Evolutionary conservation across 1,139 yeast genomes (phyloP), one percentile per base, ranked within the genome.

Genomic region (Insectozyma bohioensis): DNA sequence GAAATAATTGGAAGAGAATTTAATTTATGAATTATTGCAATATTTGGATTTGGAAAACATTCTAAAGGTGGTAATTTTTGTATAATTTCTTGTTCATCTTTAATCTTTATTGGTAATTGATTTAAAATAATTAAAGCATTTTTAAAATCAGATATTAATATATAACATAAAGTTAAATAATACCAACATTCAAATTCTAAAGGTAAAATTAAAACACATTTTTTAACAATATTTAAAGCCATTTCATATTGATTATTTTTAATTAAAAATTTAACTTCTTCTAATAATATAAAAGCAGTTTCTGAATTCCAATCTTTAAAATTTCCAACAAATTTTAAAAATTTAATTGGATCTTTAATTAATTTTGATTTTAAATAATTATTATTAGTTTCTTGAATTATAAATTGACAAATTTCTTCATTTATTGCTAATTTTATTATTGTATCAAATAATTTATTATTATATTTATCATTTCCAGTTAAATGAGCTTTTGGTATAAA

Each of bases 111-210:
- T 1, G 74, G 73, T 5, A 66, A 46, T 9, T 63, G 49, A 42
- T 68, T 68, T 31, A 68, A 48, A 9, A 64, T 54, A 8, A 52
- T 39, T 12, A 68, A 44, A 1, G 73, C 73, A 26, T 46, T 48
- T 24, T 47, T 48, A 39, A 48, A 58, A 32, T 67, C 54, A n/a
- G 52, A 51, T 2, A 37, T 42, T 28, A 67, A 43, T 10, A 65
- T 47, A 38, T 67, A 63, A 38, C 67, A 55, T 21, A 67, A 47
- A 3, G 64, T 52, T 22, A 68, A 49, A 24, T 51, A 47, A 42
- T 52, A 60, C 74, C 75, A 68, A 27, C 64, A 54, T 20, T 67
- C 73, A 36, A 60, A 68, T 40, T 68, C 74, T 24, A 67, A 54
- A 5, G 73, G 73, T 21, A 67, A 46, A 4, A 66, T 51, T 19